phyloP scores from a whole-genome alignment of 1,284 basidiomycete species.

The Sporisorium graminicola region DNA sequence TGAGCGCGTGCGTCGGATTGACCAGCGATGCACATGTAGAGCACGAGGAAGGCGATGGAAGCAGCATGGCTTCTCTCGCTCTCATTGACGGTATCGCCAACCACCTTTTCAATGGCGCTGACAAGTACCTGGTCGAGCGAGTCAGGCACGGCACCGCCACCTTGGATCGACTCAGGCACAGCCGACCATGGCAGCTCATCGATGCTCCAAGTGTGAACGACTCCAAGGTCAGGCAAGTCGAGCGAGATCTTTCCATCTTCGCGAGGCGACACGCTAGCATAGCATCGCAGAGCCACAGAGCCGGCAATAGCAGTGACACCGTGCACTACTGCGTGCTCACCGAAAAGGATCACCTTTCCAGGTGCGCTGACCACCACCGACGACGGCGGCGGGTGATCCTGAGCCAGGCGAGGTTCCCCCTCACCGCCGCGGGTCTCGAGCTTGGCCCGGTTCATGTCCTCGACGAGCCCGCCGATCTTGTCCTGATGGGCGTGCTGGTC shows the following conservation, averaged over 20 bases:
- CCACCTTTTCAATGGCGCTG: constrained; percentile 51
- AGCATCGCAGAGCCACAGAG: constrained; percentile 94
- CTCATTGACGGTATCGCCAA: constrained; percentile 55
- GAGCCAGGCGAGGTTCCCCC: constrained; percentile 35
- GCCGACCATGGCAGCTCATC: constrained; percentile 85
- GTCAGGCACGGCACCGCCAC: constrained; percentile 74
- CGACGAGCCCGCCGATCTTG: constrained; percentile 45
- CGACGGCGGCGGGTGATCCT: constrained; percentile 42
- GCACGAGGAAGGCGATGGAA: constrained; percentile 87
- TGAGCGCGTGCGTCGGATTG: constrained; percentile 77
- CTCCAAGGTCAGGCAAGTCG: constrained; percentile 84
- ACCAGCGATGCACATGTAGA: constrained; percentile 85
- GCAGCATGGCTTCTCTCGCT: constrained; percentile 74
- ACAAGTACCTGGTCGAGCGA: constrained; percentile 58
- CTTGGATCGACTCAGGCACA: constrained; percentile 63
- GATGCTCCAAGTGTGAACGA: constrained; percentile 85
- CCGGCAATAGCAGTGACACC: constrained; percentile 96
- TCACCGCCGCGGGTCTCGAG: constrained; percentile 63
- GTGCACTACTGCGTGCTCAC: constrained; percentile 98
- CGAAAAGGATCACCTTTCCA: constrained; percentile 97
- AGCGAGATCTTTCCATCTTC: constrained; percentile 82
- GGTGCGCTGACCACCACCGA: constrained; percentile 74
- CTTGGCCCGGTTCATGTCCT: constrained; percentile 55
- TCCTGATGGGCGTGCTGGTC: constrained; percentile 22
- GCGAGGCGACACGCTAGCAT: constrained; percentile 83